phyloP scores from a whole-genome alignment of 2,329 filamentous ascomycete genomes.

The Cadophora luteo-olivacea region DNA sequence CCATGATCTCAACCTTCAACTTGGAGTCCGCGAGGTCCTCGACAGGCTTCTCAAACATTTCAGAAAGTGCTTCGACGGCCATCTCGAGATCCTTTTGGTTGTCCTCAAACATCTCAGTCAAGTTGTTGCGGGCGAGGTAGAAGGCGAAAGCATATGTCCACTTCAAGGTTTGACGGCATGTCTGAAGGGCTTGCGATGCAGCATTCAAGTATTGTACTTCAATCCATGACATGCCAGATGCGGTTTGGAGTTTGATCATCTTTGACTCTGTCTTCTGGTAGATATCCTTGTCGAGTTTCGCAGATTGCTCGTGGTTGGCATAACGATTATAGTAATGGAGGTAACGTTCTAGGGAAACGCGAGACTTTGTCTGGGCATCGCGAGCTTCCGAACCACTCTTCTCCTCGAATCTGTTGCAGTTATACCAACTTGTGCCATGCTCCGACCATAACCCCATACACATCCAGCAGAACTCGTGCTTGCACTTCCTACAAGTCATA shows the following conservation, averaged over 20 bases:
- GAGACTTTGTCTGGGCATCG: conserved; percentile 88
- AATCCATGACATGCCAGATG: conserved; percentile 98
- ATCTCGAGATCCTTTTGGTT: conserved; percentile 98
- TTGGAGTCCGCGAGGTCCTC: conserved; percentile 83
- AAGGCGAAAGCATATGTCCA: conserved; percentile 99
- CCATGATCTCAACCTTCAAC: conserved; percentile 96
- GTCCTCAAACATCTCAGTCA: conserved; percentile 97
- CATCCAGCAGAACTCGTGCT: conserved; percentile 99
- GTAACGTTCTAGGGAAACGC: conserved; percentile 93
- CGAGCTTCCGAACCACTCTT: conserved; percentile 91
- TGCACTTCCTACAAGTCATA: conserved; percentile 96
- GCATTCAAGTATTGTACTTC: conserved; percentile 97
- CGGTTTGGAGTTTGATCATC: conserved; percentile 94
- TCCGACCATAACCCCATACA: conserved; percentile 99
- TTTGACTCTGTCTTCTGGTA: conserved; percentile 98
- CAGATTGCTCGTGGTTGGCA: conserved; percentile 97
- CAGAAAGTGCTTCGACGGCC: conserved; percentile 94
- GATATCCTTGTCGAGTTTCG: conserved; percentile 94
- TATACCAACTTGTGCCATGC: conserved; percentile 99
- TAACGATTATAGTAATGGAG: conserved; percentile 99
- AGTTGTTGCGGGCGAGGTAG: conserved; percentile 93
- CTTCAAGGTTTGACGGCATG: conserved; percentile 97
- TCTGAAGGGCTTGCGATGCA: conserved; percentile 91
- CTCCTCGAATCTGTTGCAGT: conserved; percentile 96
- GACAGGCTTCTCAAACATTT: conserved; percentile 99